Conservation (phyloP, 768 basidiomycete genomes). For the Pisolithus marmoratus region DNA sequence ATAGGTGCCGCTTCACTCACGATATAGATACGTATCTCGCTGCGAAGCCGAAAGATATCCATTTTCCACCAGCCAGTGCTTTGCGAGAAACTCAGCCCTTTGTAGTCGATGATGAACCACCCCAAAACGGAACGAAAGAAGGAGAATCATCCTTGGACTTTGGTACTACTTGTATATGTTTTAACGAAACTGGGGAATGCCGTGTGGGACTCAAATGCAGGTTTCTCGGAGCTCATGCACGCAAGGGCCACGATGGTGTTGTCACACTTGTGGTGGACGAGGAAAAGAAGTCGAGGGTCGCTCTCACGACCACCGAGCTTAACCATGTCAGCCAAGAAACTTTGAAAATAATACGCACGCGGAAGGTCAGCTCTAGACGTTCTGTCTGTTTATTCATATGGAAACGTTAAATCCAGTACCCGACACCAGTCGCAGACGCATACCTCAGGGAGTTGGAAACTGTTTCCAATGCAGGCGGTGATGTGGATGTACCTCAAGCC, state of each 20-base stretch:
- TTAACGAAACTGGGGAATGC: conserved; percentile 26
- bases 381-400: background rate
- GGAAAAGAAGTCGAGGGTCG: conserved; percentile 48
- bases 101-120: conserved; percentile 20
- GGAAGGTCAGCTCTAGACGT: conserved; percentile 46
- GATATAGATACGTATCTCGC: conserved; percentile 71
- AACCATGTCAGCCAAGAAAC: conserved; percentile 60
- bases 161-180: conserved; percentile 18
- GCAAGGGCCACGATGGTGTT: conserved; percentile 38
- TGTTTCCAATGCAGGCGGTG: conserved; percentile 14
- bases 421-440: conserved; percentile 53
- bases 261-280: conserved; percentile 47
- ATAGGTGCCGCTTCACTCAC: conserved; percentile 76
- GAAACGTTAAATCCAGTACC: conserved; percentile 42
- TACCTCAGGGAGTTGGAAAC: conserved; percentile 53
- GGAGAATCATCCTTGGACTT: conserved; percentile 14
- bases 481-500: background rate
- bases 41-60: conserved; percentile 69
- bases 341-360: conserved; percentile 57
- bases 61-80: conserved; percentile 42
- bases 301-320: conserved; percentile 50
- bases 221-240: conserved; percentile 76
- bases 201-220: conserved; percentile 80
- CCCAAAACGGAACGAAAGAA: background rate
- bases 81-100: conserved; percentile 50